Conservation (phyloP, 352 stramenopile species). For the Phytophthora citricola region DNA sequence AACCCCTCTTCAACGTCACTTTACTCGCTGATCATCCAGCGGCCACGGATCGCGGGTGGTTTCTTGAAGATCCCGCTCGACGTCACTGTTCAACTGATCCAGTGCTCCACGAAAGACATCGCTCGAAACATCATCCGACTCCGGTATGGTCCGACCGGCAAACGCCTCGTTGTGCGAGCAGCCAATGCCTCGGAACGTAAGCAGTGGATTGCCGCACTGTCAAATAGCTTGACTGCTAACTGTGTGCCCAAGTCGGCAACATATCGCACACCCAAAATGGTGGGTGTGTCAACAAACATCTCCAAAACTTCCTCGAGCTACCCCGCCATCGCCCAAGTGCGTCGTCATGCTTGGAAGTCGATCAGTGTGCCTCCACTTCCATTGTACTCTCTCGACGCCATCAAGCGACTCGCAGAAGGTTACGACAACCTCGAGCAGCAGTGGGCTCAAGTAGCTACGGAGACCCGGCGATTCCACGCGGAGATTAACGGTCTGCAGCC, state of each 20-base stretch:
- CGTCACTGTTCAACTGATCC: constrained; percentile 1
- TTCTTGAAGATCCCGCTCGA: constrained; percentile 16
- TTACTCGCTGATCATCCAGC: constrained; percentile 16
- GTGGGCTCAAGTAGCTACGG: constrained; percentile 20
- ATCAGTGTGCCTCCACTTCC: neutral
- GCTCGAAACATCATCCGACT: constrained; percentile 22
- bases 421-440: constrained; percentile 15
- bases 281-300: neutral
- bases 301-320: neutral
- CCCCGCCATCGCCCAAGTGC: neutral
- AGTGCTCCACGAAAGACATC: constrained; percentile 7
- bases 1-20: neutral
- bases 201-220: neutral
- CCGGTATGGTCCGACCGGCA: constrained; percentile 10
- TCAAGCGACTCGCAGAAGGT: constrained; percentile 16
- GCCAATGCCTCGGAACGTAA: constrained; percentile 8
- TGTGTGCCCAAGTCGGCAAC: too few species aligned
- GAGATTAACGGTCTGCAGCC: constrained; percentile 11
- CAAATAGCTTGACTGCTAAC: neutral
- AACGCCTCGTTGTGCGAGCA: constrained; percentile 8
- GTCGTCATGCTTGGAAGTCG: neutral
- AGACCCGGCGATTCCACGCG: constrained; percentile 14
- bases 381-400: constrained; percentile 3
- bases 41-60: constrained; percentile 11
- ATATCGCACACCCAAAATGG: neutral